These are phyloP conservation scores for Neurospora sp. DNA, from an alignment of 495 filamentous ascomycete species.

Conservation along the genomic window DNA sequence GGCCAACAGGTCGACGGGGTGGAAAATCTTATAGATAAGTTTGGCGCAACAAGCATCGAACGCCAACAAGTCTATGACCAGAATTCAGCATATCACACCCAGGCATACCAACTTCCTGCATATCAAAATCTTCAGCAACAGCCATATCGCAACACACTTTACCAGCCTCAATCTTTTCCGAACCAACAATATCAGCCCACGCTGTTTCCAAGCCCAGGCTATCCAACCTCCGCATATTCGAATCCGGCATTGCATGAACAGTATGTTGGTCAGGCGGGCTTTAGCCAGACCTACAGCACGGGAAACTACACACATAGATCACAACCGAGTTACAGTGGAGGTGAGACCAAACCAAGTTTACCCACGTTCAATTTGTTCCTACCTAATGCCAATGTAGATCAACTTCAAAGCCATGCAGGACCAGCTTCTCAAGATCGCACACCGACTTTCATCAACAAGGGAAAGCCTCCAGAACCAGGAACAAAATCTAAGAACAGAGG, in stretches of 20 bases:
- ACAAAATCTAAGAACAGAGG: neutral
- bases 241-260: neutral
- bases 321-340: neutral
- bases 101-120: neutral
- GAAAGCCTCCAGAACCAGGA: neutral
- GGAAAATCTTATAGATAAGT: neutral
- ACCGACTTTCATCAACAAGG: neutral
- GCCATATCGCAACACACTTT: neutral
- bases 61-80: constrained; percentile 1
- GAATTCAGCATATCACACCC: neutral
- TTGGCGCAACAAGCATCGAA: constrained; percentile 1
- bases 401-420: neutral
- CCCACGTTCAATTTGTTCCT: neutral
- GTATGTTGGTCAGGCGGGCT: neutral
- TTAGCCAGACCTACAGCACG: neutral
- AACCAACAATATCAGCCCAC: neutral
- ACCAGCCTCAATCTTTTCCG: neutral
- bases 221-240: neutral
- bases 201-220: neutral
- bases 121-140: neutral
- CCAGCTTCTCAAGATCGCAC: neutral
- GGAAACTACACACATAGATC: neutral
- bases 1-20: constrained; percentile 1
- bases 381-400: neutral
- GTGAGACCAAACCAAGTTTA: neutral